These are phyloP conservation scores for Cladosporium sp. DNA, from an alignment of 2,329 filamentous ascomycete genomes.

Conservation along the genomic window DNA sequence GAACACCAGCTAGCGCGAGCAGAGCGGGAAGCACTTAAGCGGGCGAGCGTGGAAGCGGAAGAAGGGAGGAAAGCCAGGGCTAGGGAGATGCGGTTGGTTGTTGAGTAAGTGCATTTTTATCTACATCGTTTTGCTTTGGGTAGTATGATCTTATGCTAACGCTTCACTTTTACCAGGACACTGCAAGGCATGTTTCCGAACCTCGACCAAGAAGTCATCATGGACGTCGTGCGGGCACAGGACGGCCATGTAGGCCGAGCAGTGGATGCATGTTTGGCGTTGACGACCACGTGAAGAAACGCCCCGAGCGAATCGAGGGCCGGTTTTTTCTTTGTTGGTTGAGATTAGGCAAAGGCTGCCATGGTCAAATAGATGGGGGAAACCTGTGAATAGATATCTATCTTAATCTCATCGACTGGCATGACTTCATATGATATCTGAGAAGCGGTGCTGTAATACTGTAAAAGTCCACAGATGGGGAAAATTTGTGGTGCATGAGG, in stretches of 20 bases:
- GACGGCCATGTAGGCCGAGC: slow-evolving; percentile 62
- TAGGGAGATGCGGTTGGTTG: slow-evolving; percentile 83
- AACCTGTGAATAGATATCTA: no score
- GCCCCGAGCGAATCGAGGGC: no score
- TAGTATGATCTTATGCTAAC: background rate
- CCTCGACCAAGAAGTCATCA: slow-evolving; percentile 88
- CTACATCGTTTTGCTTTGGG: background rate
- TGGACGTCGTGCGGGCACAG: slow-evolving; percentile 93
- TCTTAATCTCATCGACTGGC: no score
- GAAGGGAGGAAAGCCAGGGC: slow-evolving; percentile 79
- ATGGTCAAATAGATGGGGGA: no score
- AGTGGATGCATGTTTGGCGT: slow-evolving; percentile 46
- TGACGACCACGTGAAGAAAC: slow-evolving; percentile 24
- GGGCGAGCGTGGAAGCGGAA: slow-evolving; percentile 84
- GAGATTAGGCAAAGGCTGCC: no score
- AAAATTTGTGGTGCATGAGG: no score
- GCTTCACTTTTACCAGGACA: slow-evolving; percentile 47
- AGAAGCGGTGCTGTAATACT: no score
- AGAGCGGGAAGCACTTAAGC: slow-evolving; percentile 82
- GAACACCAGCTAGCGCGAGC: slow-evolving; percentile 52
- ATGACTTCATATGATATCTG: no score
- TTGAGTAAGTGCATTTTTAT: slow-evolving; percentile 55
- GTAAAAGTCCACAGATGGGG: no score
- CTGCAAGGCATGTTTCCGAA: slow-evolving; percentile 95
- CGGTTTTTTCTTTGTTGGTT: no score